phyloP scores from a whole-genome alignment of 1,139 yeast species.

The Saccharomyces hybrid region DNA sequence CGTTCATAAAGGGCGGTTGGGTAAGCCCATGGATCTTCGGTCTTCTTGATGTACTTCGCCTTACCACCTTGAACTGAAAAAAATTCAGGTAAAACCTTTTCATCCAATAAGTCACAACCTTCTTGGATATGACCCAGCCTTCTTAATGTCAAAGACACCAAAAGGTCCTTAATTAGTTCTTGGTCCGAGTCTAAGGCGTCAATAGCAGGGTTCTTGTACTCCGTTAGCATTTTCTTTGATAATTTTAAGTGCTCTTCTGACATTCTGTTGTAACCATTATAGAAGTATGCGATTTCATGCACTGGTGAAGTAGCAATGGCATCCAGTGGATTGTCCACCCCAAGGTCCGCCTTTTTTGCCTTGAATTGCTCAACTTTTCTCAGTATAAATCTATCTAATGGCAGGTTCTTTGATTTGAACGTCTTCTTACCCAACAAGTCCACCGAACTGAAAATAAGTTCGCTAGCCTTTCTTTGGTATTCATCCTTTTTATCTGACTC shows the following conservation, averaged over 20 bases:
- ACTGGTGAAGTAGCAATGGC: constrained; percentile 80
- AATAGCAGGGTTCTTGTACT: constrained; percentile 29
- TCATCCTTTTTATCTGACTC: constrained; percentile 39
- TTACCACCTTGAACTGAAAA: constrained; percentile 25
- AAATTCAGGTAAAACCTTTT: constrained; percentile 43
- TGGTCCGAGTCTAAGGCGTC: constrained; percentile 47
- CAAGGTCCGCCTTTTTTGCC: constrained; percentile 36
- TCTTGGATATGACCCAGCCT: constrained; percentile 53
- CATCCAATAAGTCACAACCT: constrained; percentile 55
- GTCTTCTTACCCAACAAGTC: constrained; percentile 52
- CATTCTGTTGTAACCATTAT: constrained; percentile 93
- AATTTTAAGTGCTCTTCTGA: constrained; percentile 49
- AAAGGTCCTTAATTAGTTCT: constrained; percentile 55
- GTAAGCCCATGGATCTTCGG: constrained; percentile 77
- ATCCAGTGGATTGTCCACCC: constrained; percentile 51
- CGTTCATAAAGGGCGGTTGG: constrained; percentile 86
- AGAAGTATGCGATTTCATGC: constrained; percentile 80
- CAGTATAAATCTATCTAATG: constrained; percentile 76
- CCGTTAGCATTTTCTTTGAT: constrained; percentile 44
- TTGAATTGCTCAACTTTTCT: constrained; percentile 64
- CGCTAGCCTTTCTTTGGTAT: constrained; percentile 54
- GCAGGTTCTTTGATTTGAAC: constrained; percentile 80
- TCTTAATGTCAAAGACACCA: constrained; percentile 59
- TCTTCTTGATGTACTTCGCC: constrained; percentile 40
- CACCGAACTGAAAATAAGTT: constrained; percentile 62